Conservation (phyloP, 1,284 basidiomycete genomes). For the Meripilus lineatus region DNA sequence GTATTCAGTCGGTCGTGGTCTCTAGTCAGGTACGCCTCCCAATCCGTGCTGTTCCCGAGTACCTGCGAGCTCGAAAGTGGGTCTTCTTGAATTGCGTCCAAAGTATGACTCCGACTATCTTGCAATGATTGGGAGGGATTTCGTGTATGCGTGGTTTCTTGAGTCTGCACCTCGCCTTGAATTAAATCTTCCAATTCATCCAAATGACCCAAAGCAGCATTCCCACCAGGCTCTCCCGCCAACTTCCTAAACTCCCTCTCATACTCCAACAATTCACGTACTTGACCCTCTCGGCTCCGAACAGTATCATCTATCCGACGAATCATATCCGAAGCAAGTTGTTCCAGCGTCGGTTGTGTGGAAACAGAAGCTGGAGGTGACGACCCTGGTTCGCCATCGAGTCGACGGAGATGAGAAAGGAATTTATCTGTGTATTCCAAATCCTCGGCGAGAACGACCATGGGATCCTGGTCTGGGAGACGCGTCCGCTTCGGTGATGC, state of each 20-base stretch:
- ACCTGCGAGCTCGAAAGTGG: conserved; percentile 19
- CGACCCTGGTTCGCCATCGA: conserved; percentile 55
- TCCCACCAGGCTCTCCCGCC: conserved; percentile 68
- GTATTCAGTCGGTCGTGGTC: conserved; percentile 23
- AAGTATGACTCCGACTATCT: conserved; percentile 9
- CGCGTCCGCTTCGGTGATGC: conserved; percentile 26
- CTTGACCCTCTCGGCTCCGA: conserved; percentile 71
- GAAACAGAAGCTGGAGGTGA: conserved; percentile 22
- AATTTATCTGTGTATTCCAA: conserved; percentile 75
- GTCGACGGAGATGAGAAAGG: conserved; percentile 58
- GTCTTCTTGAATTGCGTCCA: conserved; percentile 48
- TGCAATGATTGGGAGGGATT: conserved; percentile 9
- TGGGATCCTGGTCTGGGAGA: conserved; percentile 55
- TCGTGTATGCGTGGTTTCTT: conserved; percentile 13
- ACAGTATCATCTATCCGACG: conserved; percentile 68
- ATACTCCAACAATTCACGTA: conserved; percentile 68
- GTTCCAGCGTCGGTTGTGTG: conserved; percentile 55
- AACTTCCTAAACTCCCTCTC: conserved; percentile 78
- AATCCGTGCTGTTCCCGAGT: conserved; percentile 38
- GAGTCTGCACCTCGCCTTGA: conserved; percentile 28
- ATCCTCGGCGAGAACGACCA: conserved; percentile 65
- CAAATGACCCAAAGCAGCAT: conserved; percentile 63
- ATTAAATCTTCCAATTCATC: conserved; percentile 56
- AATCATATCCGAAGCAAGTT: conserved; percentile 70
- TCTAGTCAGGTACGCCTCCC: conserved; percentile 57